Base-by-base conservation (phyloP, 257 asterid species). In the Misopates orontium region DNA sequence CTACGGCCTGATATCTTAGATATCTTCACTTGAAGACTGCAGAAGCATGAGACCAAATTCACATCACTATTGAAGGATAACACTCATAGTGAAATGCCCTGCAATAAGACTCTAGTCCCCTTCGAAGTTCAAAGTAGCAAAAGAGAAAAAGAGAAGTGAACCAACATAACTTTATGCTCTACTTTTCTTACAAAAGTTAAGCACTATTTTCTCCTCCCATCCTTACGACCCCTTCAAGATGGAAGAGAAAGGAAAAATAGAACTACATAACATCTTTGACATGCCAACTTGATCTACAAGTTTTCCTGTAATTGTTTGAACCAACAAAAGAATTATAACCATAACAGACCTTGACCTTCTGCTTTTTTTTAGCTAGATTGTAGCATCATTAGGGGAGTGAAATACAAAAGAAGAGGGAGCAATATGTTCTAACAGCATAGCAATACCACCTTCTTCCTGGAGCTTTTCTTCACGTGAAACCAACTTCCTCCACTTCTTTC, bases 401-500 rank as follows among this genome's bases (percentile, higher is more conserved):
- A 20, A 49, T n/a, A 10, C 4, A 20, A 5, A 9, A 17, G 49
- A 53, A 53, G 51, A 67, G 17, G 41, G 44, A 42, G 36, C 54
- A 17, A 75, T 10, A 53, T 51, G n/a, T 66, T 65, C 58, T 45
- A 65, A 52, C 62, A 59, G 71, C 58, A 57, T 20, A 10, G 51
- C 79, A 82, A 62, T 82, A 92, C 95, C 95, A 42, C 63, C 70
- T 75, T 73, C 88, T 66, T 79, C 83, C 48, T 56, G 58, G 65
- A 68, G 64, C 4, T 59, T 60, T 16, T 82, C 87, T 75, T 87
- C 94, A 40, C 70, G 80, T 40, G 87, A 76, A 55, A 82, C 78
- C 76, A 70, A 24, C 76, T 59, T 88, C 73, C 81, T 88, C 97
- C 97, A 88, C 69, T 72, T 86, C 80, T 81, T 90, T 78, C 80